Conservation (phyloP, 345 rosid species). For the Gossypium stocksii region DNA sequence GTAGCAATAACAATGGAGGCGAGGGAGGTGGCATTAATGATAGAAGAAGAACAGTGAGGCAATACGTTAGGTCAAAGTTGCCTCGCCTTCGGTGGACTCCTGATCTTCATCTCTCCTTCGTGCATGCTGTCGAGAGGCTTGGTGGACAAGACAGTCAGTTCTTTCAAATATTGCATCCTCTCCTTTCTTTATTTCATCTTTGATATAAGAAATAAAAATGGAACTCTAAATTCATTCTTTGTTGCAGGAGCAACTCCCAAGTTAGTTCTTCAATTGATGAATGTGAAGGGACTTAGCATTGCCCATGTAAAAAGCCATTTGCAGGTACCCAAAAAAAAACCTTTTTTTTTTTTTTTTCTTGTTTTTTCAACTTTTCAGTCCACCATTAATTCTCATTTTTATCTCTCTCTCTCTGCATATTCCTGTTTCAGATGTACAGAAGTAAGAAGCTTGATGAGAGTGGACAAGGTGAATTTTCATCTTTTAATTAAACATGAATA, state of each 20-base stretch:
- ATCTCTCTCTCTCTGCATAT: background rate
- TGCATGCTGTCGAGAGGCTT: conserved; percentile 72
- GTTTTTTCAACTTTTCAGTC: background rate
- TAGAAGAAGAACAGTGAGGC: conserved; percentile 45
- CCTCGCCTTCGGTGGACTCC: conserved; percentile 97
- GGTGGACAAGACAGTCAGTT: conserved; percentile 89
- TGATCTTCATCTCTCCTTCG: conserved; percentile 74
- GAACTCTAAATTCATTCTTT: background rate
- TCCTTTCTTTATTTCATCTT: background rate
- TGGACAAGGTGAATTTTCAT: conserved; percentile 51
- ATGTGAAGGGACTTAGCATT: conserved; percentile 77
- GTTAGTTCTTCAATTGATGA: conserved; percentile 80
- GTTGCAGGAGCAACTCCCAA: conserved; percentile 79
- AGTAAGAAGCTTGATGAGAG: conserved; percentile 76
- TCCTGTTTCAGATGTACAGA: conserved; percentile 64
- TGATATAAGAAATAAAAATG: background rate
- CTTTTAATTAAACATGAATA: too few relatives aligned
- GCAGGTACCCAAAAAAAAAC: conserved; percentile 43
- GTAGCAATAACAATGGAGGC: conserved; percentile 13
- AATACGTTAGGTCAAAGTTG: conserved; percentile 67
- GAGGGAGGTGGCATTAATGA: conserved; percentile 6
- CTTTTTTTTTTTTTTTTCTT: background rate
- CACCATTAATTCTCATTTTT: background rate
- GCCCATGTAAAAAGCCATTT: conserved; percentile 92
- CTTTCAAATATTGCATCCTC: background rate